phyloP scores from a whole-genome alignment of 106 monocot genomes.

The Gastrodia elata region DNA sequence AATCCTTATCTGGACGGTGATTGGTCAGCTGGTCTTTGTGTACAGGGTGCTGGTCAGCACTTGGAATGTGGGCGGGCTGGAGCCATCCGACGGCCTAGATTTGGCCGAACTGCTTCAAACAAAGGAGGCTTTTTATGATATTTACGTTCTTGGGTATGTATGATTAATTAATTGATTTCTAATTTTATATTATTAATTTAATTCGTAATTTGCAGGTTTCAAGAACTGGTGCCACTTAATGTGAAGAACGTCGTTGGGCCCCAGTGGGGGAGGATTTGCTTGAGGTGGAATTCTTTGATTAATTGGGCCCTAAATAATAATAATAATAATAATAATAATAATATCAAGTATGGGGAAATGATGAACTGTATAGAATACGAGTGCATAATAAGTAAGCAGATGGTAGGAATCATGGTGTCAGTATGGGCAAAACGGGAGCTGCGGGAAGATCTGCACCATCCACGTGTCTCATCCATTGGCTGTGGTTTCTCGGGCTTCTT shows the following conservation, averaged over 20 bases:
- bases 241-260: conserved; percentile 50
- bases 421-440: conserved; percentile 56
- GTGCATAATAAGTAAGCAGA: conserved; percentile 65
- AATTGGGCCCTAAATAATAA: conserved; percentile 45
- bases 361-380: conserved; percentile 21
- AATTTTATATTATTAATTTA: background rate
- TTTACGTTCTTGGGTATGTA: conserved; percentile 74
- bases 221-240: conserved; percentile 60
- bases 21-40: background rate
- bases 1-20: no score
- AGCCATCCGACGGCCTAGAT: conserved; percentile 32
- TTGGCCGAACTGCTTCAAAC: conserved; percentile 65
- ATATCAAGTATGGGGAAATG: background rate
- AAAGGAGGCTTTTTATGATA: conserved; percentile 35
- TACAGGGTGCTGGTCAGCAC: conserved; percentile 54
- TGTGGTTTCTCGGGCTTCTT: conserved; percentile 61
- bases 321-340: no score
- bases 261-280: conserved; percentile 29
- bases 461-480: conserved; percentile 49
- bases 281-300: conserved; percentile 57
- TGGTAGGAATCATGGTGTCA: conserved; percentile 55
- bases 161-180: background rate
- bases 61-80: conserved; percentile 65
- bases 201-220: conserved; percentile 29
- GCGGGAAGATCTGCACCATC: conserved; percentile 25